phyloP scores from a whole-genome alignment of 2,329 filamentous ascomycete species.

The Aspergillus quadrilineatus region DNA sequence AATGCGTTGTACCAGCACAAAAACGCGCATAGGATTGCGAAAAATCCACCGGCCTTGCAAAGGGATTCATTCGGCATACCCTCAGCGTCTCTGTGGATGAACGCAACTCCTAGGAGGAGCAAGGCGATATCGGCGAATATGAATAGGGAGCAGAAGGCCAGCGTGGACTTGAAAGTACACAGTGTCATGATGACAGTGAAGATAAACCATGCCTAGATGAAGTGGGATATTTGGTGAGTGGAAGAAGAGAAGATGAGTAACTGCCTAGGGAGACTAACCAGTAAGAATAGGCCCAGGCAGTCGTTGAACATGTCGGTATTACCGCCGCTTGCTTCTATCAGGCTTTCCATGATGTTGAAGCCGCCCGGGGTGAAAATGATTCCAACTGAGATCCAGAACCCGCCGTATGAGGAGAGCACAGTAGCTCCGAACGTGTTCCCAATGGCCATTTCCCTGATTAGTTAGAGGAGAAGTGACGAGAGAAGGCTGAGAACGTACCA shows the following conservation, averaged over 20 bases:
- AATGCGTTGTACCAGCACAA: slow-evolving; percentile 82
- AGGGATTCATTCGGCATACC: slow-evolving; percentile 46
- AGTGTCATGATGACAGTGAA: slow-evolving; percentile 71
- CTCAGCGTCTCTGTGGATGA: slow-evolving; percentile 52
- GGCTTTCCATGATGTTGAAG: slow-evolving; percentile 58
- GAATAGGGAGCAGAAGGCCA: slow-evolving; percentile 74
- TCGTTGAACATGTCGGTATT: slow-evolving; percentile 50
- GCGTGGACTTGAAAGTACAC: slow-evolving; percentile 70
- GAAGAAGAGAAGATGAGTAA: neutral
- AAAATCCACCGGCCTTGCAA: slow-evolving; percentile 68
- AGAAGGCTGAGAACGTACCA: slow-evolving; percentile 53
- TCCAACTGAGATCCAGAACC: slow-evolving; percentile 75
- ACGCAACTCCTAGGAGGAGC: slow-evolving; percentile 64
- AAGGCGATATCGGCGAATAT: slow-evolving; percentile 71
- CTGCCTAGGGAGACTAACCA: slow-evolving; percentile 36
- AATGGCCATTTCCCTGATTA: slow-evolving; percentile 69
- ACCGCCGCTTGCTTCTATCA: slow-evolving; percentile 30
- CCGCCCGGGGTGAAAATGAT: slow-evolving; percentile 65
- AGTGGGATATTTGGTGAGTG: neutral
- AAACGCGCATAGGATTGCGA: slow-evolving; percentile 73
- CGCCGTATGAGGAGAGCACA: slow-evolving; percentile 72
- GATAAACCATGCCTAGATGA: slow-evolving; percentile 67
- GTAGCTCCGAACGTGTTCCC: slow-evolving; percentile 80
- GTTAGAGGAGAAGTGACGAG: neutral
- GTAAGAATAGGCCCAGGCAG: slow-evolving; percentile 68